Base-by-base conservation (phyloP, 129 eudicot genomes). In the Ambrosia artemisiifolia region DNA sequence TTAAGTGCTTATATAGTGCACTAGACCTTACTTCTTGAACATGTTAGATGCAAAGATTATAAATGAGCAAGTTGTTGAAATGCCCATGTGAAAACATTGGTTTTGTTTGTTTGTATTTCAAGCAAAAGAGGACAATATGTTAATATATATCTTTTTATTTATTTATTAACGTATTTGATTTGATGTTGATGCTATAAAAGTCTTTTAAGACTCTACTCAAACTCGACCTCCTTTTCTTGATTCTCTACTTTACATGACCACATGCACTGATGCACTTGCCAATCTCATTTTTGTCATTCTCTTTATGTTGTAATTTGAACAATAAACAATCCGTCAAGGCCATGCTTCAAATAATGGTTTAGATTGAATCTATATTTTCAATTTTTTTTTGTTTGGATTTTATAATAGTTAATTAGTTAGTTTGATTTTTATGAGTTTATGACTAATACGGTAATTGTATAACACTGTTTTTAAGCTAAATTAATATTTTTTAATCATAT, bases 111-210 rank as follows among this genome's bases (percentile, higher is more conserved):
- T 49, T 77, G 76, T 49, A 62, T 60, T 69, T 35, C 72, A 61
- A 77, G 76, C 76, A 77, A 77, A 53, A 47, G 69, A 69, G 11
- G 70, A 77, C 63, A 76, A 34, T 24, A 56, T 67, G 61, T 67
- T 67, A 56, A 67, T 76, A 24, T 61, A 16, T 47, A 46, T 76
- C 44, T 6, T n/a, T n/a, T n/a, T n/a, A n/a, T n/a, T n/a, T n/a
- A n/a, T n/a, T n/a, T n/a, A n/a, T n/a, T n/a, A n/a, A n/a, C n/a
- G n/a, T n/a, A n/a, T n/a, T n/a, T n/a, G n/a, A n/a, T n/a, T n/a
- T n/a, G n/a, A n/a, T 47, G 17, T 47, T 60, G 81, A 60, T 48
- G 33, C 55, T 59, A 60, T 61, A 3, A 63, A 59, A 59, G 64
- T n/a, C n/a, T n/a, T 24, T 59, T 57, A 11, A 57, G 28, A 57